A percentile compares a stretch with the other conserved stretches of the same genome.
These are phyloP conservation scores for Tephrocybe sp. DNA, from an alignment of 768 basidiomycete genomes.

Conservation along the genomic window DNA sequence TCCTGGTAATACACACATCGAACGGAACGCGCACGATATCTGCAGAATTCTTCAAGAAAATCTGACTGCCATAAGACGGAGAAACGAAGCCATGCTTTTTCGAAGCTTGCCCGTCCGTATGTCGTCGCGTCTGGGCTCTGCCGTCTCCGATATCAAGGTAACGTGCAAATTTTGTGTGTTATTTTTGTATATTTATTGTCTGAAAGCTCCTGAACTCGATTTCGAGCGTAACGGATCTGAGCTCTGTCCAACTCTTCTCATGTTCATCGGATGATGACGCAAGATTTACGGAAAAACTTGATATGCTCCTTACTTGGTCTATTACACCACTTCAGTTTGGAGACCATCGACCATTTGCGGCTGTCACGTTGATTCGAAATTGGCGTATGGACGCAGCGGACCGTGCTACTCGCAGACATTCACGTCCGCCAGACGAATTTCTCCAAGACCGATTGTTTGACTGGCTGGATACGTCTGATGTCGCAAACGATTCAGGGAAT, in stretches of 20 bases:
- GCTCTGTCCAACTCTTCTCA: slow-evolving; percentile 55
- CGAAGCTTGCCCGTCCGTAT: slow-evolving; percentile 60
- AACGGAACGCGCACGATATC: slow-evolving; percentile 39
- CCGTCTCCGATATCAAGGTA: slow-evolving; percentile 54
- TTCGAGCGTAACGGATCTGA: slow-evolving; percentile 59
- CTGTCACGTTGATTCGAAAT: slow-evolving; percentile 60
- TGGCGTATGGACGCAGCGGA: slow-evolving; percentile 63
- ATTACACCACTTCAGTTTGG: slow-evolving; percentile 81
- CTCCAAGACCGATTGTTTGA: slow-evolving; percentile 78
- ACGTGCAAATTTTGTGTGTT: neutral
- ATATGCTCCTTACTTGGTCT: slow-evolving; percentile 76
- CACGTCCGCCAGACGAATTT: slow-evolving; percentile 55
- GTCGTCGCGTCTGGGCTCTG: slow-evolving; percentile 57
- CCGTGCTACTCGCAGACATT: slow-evolving; percentile 60
- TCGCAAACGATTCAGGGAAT: slow-evolving; percentile 54
- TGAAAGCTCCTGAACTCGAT: slow-evolving; percentile 75
- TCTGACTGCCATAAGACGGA: slow-evolving; percentile 64
- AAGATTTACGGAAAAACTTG: slow-evolving; percentile 64
- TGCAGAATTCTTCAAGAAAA: slow-evolving; percentile 52
- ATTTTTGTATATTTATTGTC: slow-evolving; percentile 2
- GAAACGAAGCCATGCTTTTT: slow-evolving; percentile 83
- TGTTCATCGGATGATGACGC: slow-evolving; percentile 36
- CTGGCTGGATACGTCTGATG: slow-evolving; percentile 71
- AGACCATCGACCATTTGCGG: slow-evolving; percentile 76
- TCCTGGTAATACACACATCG: slow-evolving; percentile 30